A percentile compares a stretch with the other conserved stretches of the same genome.
Evolutionary conservation across 2,329 filamentous ascomycete genomes (phyloP).

Genomic region (Curvularia lunata): DNA sequence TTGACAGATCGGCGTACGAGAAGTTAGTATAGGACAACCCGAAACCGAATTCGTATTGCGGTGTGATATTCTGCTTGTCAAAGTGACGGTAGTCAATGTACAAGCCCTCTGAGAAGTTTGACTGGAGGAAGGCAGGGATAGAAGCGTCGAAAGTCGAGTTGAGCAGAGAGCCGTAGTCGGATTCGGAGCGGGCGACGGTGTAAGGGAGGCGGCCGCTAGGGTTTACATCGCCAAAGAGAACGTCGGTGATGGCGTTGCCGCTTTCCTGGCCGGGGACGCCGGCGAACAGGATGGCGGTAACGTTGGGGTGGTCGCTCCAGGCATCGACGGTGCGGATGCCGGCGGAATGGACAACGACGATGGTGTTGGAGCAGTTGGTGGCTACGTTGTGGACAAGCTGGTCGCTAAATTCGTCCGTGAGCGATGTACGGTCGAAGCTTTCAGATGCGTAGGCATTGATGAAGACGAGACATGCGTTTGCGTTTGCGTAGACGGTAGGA

Average conservation of each 20-base stretch:
- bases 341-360: conserved; percentile 55
- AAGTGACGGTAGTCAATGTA: conserved; percentile 83
- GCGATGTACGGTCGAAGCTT: conserved; percentile 32
- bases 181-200: conserved; percentile 72
- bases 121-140: conserved; percentile 71
- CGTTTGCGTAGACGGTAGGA: conserved; percentile 37
- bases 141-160: conserved; percentile 46
- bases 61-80: conserved; percentile 66
- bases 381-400: conserved; percentile 55
- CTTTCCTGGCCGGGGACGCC: conserved; percentile 81
- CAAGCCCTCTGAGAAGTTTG: conserved; percentile 74
- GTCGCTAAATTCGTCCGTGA: conserved; percentile 32
- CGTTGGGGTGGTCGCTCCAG: conserved; percentile 4
- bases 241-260: conserved; percentile 75
- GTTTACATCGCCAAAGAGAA: conserved; percentile 79
- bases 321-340: conserved; percentile 70
- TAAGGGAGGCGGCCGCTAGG: conserved; percentile 77
- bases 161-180: conserved; percentile 71
- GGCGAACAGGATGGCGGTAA: conserved; percentile 52
- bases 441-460: conserved; percentile 60
- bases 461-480: conserved; percentile 61
- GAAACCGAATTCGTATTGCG: conserved; percentile 80
- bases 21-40: conserved; percentile 79
- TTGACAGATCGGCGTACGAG: conserved; percentile 67
- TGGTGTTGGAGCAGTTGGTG: conserved; percentile 56